Evolutionary conservation across 257 asterid species (phyloP).

Genomic region (Cynanchum wilfordii): DNA sequence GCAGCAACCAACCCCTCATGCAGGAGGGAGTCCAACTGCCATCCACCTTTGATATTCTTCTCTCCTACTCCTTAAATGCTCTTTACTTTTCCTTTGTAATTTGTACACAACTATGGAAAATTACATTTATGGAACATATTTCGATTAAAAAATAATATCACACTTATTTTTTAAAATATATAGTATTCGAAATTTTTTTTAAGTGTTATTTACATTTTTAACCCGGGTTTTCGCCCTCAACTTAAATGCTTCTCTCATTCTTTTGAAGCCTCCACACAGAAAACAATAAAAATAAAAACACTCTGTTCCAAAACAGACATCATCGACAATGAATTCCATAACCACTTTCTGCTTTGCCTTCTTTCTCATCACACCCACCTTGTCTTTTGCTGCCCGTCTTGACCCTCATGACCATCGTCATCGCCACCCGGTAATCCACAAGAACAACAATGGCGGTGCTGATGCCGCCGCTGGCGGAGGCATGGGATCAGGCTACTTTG

Average conservation of each 20-base stretch:
- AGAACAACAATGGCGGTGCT: not conserved
- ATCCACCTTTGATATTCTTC: constrained; percentile 28
- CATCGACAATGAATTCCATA: constrained; percentile 45
- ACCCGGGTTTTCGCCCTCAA: constrained; percentile 1
- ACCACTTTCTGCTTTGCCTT: constrained; percentile 22
- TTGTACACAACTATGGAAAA: too few relatives aligned
- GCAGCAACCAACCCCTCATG: constrained; percentile 10
- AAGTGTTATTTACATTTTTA: not conserved
- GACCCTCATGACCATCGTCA: constrained; percentile 11
- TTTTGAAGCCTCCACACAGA: not conserved
- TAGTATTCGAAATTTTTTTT: too few relatives aligned
- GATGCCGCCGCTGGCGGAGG: constrained; percentile 21
- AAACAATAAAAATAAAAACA: not conserved
- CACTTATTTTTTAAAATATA: too few relatives aligned
- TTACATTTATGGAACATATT: too few relatives aligned
- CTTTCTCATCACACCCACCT: constrained; percentile 27
- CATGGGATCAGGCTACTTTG: constrained; percentile 43
- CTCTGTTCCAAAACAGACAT: not conserved
- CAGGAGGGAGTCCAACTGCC: constrained; percentile 37
- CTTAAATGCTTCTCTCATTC: constrained; percentile 13
- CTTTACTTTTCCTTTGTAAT: too few relatives aligned
- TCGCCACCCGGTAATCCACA: not conserved
- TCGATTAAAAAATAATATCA: too few relatives aligned
- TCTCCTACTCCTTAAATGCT: constrained; percentile 24
- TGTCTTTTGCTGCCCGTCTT: constrained; percentile 30